Percentiles rank a stretch among this genome's conserved stretches.
phyloP scores from a whole-genome alignment of 2,329 filamentous ascomycete species.

The Fusarium sp. region DNA sequence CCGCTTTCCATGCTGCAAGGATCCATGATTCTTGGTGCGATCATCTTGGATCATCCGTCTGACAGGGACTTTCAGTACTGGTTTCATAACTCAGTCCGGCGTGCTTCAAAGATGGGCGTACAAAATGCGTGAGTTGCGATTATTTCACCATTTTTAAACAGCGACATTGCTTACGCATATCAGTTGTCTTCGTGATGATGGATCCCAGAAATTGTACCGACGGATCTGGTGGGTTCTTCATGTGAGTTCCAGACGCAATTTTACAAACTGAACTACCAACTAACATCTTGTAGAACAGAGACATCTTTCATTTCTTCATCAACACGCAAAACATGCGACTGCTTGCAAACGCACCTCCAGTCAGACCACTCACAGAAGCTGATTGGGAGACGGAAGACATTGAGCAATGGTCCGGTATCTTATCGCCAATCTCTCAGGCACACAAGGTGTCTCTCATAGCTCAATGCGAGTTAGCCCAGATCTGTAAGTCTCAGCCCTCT shows the following conservation, averaged over 20 bases:
- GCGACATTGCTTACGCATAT: rapidly evolving
- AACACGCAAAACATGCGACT: slow-evolving; percentile 5
- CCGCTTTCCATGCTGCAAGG: slow-evolving; percentile 20
- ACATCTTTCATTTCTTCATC: slow-evolving; percentile 24
- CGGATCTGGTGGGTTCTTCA: slow-evolving; percentile 34
- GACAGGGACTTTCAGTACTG: slow-evolving; percentile 34
- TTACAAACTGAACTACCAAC: too few relatives aligned
- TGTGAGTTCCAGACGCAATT: not conserved
- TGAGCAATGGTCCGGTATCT: not conserved
- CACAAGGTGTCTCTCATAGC: slow-evolving; percentile 15
- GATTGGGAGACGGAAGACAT: slow-evolving; percentile 27
- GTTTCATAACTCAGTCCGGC: slow-evolving; percentile 28
- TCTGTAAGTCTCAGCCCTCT: not conserved
- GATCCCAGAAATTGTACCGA: not conserved
- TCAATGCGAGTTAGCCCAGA: slow-evolving; percentile 18
- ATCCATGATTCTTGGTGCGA: slow-evolving; percentile 7
- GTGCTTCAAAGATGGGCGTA: slow-evolving; percentile 7
- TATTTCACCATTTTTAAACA: rapidly evolving
- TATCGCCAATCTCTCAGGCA: not conserved
- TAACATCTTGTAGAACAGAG: not conserved
- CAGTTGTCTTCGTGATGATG: slow-evolving; percentile 1
- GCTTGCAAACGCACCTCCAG: not conserved
- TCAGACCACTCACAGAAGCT: not conserved
- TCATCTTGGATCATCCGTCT: slow-evolving; percentile 19
- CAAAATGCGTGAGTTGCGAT: not conserved